Evolutionary conservation across 176 grass and related monocot genomes (phyloP).

Genomic region (Cenchrus americanus): DNA sequence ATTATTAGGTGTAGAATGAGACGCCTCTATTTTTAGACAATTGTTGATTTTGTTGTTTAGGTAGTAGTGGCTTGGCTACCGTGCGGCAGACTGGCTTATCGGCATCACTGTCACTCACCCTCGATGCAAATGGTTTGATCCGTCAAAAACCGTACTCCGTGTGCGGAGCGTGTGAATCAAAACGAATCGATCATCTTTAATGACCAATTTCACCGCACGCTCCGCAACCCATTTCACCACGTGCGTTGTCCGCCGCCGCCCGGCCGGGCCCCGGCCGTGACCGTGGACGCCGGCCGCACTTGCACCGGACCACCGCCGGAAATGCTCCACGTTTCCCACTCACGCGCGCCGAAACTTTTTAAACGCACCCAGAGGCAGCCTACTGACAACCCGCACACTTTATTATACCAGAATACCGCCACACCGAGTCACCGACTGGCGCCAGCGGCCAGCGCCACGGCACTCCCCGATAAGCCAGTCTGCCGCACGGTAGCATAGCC

Average conservation of each 20-base stretch:
- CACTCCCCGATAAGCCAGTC: background rate
- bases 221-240: slow-evolving; percentile 1
- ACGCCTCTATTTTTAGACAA: too few species aligned
- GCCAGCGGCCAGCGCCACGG: background rate
- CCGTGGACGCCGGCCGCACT: background rate
- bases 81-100: too few species aligned
- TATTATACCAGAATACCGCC: slow-evolving; percentile 3
- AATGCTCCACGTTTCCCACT: slow-evolving; percentile 11
- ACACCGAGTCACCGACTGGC: background rate
- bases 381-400: background rate
- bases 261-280: background rate
- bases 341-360: background rate
- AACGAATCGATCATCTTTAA: background rate
- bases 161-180: background rate
- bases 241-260: background rate
- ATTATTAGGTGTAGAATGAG: too few species aligned
- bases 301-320: background rate
- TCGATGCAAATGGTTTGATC: background rate
- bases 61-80: too few species aligned
- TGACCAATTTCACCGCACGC: background rate
- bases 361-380: background rate
- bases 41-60: too few species aligned
- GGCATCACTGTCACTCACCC: background rate
- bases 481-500: too few species aligned
- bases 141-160: background rate